These are phyloP conservation scores for Psilocybe tampanensis DNA, from an alignment of 768 basidiomycete species.

Conservation along the genomic window DNA sequence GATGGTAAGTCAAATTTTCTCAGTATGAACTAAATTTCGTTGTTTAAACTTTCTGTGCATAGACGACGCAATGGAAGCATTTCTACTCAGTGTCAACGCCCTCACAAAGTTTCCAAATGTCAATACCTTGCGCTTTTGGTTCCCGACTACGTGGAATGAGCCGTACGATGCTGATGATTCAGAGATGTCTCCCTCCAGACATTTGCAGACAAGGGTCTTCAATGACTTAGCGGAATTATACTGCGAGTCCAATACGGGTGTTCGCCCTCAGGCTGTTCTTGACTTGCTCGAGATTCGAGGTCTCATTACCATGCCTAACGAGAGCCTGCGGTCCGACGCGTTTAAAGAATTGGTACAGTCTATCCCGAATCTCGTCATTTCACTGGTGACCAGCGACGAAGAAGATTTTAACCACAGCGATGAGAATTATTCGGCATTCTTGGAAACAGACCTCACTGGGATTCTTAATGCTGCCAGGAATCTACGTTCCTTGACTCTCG, in stretches of 20 bases:
- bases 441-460: not conserved
- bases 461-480: not conserved
- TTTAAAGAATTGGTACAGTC: not conserved
- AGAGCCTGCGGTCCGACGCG: not conserved
- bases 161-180: not conserved
- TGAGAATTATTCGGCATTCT: slow-evolving; percentile 2
- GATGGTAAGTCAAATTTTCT: not conserved
- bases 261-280: not conserved
- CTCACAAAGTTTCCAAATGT: not conserved
- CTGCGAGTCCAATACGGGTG: too few relatives aligned
- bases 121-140: not conserved
- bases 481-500: not conserved
- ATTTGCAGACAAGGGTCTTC: not conserved
- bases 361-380: not conserved
- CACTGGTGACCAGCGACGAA: not conserved
- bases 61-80: not conserved
- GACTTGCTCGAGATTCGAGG: not conserved
- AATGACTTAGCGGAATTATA: not conserved
- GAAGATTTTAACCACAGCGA: not conserved
- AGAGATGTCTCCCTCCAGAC: not conserved
- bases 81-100: not conserved
- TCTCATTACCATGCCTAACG: slow-evolving; percentile 3
- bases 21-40: not conserved
- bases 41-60: not conserved
- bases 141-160: not conserved